Evolutionary conservation across 345 rosid genomes (phyloP).

Genomic region (Aquilaria yunnanensis): DNA sequence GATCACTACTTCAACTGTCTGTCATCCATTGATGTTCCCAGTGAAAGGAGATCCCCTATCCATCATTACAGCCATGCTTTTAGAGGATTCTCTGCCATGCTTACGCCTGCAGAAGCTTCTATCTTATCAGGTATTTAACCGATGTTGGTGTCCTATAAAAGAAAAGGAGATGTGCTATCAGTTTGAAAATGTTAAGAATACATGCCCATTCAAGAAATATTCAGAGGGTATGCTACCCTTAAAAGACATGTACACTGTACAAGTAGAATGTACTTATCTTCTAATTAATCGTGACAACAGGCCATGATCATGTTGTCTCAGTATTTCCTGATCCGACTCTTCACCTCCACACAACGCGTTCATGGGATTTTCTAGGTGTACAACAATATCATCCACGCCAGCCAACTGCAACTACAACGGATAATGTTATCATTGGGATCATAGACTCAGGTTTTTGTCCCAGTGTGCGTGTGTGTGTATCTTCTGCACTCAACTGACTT

Average conservation of each 20-base stretch:
- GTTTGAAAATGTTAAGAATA: too few species aligned
- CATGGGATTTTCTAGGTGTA: conserved; percentile 71
- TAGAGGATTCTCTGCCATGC: conserved; percentile 78
- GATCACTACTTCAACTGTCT: conserved; percentile 9
- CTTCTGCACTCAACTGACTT: too few species aligned
- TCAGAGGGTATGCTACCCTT: too few species aligned
- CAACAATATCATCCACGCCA: conserved; percentile 8
- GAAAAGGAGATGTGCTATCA: too few species aligned
- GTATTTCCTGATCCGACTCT: conserved; percentile 55
- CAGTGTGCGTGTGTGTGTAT: background rate
- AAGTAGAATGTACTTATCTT: background rate
- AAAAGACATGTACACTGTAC: background rate
- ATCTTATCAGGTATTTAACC: conserved; percentile 39
- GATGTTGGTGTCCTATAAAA: too few species aligned
- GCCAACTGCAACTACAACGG: conserved; percentile 12
- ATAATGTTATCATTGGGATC: conserved; percentile 56
- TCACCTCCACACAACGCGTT: conserved; percentile 73
- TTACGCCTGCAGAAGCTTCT: conserved; percentile 61
- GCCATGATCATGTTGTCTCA: conserved; percentile 48
- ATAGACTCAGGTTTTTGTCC: conserved; percentile 43
- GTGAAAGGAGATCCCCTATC: conserved; percentile 31
- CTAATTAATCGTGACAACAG: conserved; percentile 24
- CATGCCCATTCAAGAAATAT: too few species aligned
- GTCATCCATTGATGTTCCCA: background rate
- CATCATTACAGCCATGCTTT: conserved; percentile 62